Percentiles rank a stretch among this genome's conserved stretches.
Evolutionary conservation across 1,284 basidiomycete genomes (phyloP).

Genomic region (Sanguinoderma infundibulare): DNA sequence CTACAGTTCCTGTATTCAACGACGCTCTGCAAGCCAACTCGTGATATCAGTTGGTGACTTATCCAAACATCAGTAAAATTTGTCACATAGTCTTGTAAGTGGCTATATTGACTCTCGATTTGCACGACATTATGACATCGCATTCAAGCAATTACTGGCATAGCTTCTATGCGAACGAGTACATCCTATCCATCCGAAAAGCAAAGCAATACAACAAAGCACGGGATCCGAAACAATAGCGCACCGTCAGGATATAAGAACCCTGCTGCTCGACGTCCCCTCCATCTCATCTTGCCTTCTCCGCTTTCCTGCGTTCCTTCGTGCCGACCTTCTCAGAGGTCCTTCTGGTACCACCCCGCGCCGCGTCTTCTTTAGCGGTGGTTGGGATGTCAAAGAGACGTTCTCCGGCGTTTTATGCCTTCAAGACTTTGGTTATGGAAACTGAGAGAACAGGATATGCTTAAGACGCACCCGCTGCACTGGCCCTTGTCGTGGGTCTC

Average conservation of each 20-base stretch:
- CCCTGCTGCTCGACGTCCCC: not conserved
- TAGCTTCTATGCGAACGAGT: not conserved
- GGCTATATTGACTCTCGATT: too few relatives aligned
- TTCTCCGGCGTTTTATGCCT: too few relatives aligned
- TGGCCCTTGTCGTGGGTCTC: not conserved
- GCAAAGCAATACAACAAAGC: not conserved
- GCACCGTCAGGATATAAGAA: not conserved
- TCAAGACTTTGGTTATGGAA: not conserved
- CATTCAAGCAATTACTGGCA: not conserved
- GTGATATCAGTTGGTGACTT: too few relatives aligned
- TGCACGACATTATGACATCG: not conserved
- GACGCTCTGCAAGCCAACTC: too few relatives aligned
- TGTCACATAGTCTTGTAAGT: too few relatives aligned
- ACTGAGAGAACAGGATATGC: not conserved
- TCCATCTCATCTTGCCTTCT: not conserved
- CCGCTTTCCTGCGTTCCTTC: not conserved
- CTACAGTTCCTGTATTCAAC: too few relatives aligned
- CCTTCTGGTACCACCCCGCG: not conserved
- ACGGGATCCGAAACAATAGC: not conserved
- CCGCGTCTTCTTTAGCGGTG: not conserved
- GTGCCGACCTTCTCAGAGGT: not conserved
- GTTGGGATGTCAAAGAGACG: not conserved
- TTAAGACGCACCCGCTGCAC: not conserved
- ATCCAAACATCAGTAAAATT: too few relatives aligned
- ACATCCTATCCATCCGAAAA: not conserved